phyloP scores from a whole-genome alignment of 2,329 filamentous ascomycete genomes.

The Arachnomyces sp. region DNA sequence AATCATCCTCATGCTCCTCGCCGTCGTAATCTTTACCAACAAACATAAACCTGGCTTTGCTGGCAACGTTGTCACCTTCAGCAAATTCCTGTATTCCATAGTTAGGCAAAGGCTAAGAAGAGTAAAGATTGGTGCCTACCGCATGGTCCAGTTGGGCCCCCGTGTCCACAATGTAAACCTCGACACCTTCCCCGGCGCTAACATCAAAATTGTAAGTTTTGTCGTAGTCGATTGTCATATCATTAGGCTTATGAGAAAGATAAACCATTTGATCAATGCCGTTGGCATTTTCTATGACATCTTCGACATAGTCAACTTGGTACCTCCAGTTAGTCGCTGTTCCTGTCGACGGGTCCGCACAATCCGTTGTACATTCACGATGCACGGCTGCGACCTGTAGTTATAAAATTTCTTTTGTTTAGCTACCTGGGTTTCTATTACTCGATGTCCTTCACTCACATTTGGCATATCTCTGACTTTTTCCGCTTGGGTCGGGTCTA shows the following conservation, averaged over 20 bases:
- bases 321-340: slow-evolving; percentile 1
- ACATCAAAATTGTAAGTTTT: slow-evolving; percentile 4
- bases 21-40: slow-evolving; percentile 6
- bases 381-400: slow-evolving; percentile 6
- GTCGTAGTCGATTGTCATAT: not conserved
- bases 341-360: slow-evolving; percentile 2
- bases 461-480: slow-evolving; percentile 6
- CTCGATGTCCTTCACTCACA: not conserved
- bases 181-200: slow-evolving; percentile 3
- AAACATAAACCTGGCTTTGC: slow-evolving; percentile 5
- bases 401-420: slow-evolving; percentile 1
- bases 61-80: slow-evolving; percentile 3
- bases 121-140: slow-evolving; percentile 1
- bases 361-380: slow-evolving; percentile 5
- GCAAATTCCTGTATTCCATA: slow-evolving; percentile 6
- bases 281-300: not conserved
- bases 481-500: slow-evolving; percentile 2
- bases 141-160: slow-evolving; percentile 5
- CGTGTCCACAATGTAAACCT: slow-evolving; percentile 7
- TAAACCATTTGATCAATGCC: slow-evolving; percentile 4
- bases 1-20: slow-evolving; percentile 5
- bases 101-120: not conserved
- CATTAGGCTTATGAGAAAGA: slow-evolving; percentile 1
- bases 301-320: slow-evolving; percentile 2
- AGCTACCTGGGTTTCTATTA: no score